phyloP scores from a whole-genome alignment of 202 grass and related monocot species.

The Miscanthus sacchariflorus region DNA sequence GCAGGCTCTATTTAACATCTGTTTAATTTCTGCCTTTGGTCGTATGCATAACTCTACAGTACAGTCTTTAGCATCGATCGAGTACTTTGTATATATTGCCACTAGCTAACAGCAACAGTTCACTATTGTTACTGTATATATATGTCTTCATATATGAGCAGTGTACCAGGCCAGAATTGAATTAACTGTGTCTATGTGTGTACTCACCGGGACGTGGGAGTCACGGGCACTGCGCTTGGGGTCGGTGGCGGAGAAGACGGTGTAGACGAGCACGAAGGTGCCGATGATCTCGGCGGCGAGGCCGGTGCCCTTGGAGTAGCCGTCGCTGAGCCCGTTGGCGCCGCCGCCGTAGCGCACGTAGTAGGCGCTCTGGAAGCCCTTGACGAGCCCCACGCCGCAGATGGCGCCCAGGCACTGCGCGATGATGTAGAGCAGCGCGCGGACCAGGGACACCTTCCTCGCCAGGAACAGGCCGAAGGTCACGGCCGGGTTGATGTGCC shows the following conservation, averaged over 20 bases:
- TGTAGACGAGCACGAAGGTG: constrained; percentile 91
- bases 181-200: not conserved
- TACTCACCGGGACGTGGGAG: constrained; percentile 76
- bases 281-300: constrained; percentile 85
- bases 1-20: too few relatives aligned
- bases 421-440: constrained; percentile 77
- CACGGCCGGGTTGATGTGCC: constrained; percentile 87
- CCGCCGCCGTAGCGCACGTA: constrained; percentile 70
- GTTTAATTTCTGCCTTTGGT: constrained; percentile 13
- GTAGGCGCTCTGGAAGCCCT: constrained; percentile 74
- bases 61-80: not conserved
- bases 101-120: not conserved
- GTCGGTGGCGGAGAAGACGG: constrained; percentile 87
- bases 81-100: not conserved
- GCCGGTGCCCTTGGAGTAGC: constrained; percentile 75
- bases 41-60: not conserved
- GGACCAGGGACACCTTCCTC: constrained; percentile 75
- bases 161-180: not conserved
- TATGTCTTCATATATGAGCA: not conserved
- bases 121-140: not conserved
- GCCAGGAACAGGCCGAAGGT: constrained; percentile 86
- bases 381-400: constrained; percentile 80
- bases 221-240: constrained; percentile 87
- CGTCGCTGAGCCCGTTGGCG: constrained; percentile 64
- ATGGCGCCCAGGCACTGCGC: constrained; percentile 86